Percentiles rank a stretch among this genome's conserved stretches.
phyloP scores from a whole-genome alignment of 2,329 filamentous ascomycete genomes.

The Emmonsia crescens region DNA sequence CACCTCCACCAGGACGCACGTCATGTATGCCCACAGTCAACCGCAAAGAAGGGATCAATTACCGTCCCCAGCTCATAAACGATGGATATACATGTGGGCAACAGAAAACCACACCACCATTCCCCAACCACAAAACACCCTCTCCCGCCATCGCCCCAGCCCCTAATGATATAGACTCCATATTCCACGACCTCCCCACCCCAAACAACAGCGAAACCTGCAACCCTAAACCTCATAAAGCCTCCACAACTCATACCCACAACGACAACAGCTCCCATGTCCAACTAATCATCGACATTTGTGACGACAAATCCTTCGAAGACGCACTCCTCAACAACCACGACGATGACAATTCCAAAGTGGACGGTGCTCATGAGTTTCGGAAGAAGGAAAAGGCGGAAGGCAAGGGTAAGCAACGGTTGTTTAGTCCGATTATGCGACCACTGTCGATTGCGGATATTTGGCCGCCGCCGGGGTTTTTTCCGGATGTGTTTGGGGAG shows the following conservation, averaged over 20 bases:
- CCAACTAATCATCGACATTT: not conserved
- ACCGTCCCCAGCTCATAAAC: not conserved
- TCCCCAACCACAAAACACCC: not conserved
- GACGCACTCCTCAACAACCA: not conserved
- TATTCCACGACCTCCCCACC: conserved; percentile 37
- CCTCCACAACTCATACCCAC: not conserved
- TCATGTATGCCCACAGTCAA: not conserved
- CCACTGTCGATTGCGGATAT: conserved; percentile 33
- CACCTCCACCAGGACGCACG: not conserved
- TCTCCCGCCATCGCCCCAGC: conserved; percentile 5
- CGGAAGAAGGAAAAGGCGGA: not conserved
- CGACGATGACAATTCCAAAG: not conserved
- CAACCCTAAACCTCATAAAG: not conserved
- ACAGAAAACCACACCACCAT: not conserved
- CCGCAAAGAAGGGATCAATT: not conserved
- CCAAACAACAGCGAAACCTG: conserved; percentile 33
- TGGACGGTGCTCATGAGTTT: no score
- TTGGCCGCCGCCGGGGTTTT: conserved; percentile 34
- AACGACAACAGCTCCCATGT: not conserved
- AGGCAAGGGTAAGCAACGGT: not conserved
- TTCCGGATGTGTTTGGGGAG: conserved; percentile 30
- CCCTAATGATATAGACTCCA: conserved; percentile 30
- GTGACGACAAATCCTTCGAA: not conserved
- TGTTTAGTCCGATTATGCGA: conserved; percentile 23
- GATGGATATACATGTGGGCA: not conserved